A percentile compares a stretch with the other conserved stretches of the same genome.
These are phyloP conservation scores for Didymella arachidicola DNA, from an alignment of 2,329 filamentous ascomycete genomes.

Conservation along the genomic window DNA sequence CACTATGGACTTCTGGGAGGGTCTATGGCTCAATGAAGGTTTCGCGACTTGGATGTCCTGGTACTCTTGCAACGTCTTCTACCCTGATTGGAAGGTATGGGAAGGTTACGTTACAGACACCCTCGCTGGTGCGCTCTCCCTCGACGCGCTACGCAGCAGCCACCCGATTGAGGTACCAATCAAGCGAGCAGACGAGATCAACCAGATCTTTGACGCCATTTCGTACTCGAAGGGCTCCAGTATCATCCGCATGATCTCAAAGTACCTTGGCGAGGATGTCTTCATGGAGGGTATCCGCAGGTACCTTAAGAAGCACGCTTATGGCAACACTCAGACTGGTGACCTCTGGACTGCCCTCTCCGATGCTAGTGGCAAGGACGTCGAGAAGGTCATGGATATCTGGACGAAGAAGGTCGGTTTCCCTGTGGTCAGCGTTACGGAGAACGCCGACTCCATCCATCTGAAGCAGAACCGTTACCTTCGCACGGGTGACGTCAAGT, in stretches of 20 bases:
- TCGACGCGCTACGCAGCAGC: conserved; percentile 92
- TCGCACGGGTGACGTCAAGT: conserved; percentile 88
- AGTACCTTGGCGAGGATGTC: conserved; percentile 87
- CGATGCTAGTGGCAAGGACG: conserved; percentile 88
- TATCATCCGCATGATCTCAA: conserved; percentile 96
- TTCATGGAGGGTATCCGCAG: conserved; percentile 91
- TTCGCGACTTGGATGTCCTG: conserved; percentile 93
- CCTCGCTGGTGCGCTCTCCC: conserved; percentile 82
- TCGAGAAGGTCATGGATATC: conserved; percentile 88
- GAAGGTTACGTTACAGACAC: conserved; percentile 93
- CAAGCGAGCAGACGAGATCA: conserved; percentile 93
- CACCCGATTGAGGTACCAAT: conserved; percentile 97
- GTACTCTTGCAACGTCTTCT: conserved; percentile 95
- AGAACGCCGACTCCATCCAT: conserved; percentile 76
- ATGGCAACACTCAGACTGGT: conserved; percentile 88
- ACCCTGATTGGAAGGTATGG: conserved; percentile 99
- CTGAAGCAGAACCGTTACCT: conserved; percentile 96
- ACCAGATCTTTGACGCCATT: conserved; percentile 97
- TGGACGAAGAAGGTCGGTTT: conserved; percentile 98
- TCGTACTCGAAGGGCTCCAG: conserved; percentile 97
- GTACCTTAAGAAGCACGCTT: conserved; percentile 97
- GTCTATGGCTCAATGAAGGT: conserved; percentile 93
- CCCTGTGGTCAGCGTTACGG: conserved; percentile 86
- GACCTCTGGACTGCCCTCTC: conserved; percentile 90
- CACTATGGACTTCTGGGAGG: conserved; percentile 99